Evolutionary conservation across 1,284 basidiomycete species (phyloP), one percentile per base, ranked within the genome.

Genomic region (Puccinia coronata): DNA sequence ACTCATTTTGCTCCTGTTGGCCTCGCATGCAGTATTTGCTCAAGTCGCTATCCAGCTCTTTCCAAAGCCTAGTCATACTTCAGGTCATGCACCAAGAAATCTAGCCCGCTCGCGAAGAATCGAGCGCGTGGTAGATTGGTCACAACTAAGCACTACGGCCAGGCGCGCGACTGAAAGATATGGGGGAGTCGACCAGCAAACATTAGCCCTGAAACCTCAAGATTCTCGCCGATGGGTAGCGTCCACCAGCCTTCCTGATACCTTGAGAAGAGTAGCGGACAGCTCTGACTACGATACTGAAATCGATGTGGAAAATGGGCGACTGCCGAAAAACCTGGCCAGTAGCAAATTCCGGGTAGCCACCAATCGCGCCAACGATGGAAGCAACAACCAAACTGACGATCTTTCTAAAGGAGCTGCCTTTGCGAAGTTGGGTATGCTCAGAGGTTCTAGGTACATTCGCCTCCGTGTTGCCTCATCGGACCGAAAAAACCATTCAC

Each of bases 371-470:
- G 25, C 41, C 9, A 41, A 53, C 25, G 69, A 34, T 39, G 57
- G 28, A 5, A 23, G 12, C 18, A n/a, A 20, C 28, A 51, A n/a
- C 3, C 28, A 71, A 12, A 39, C 25, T 31, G 43, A 39, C 25
- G 78, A 80, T n/a, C 55, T 81, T 18, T 39, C 61, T 11, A 73
- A 81, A 34, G 79, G 79, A 16, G 69, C 41, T 28, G 79, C 59
- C 14, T 81, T 81, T 47, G 79, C 79, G 31, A 81, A 71, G 57
- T 43, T 81, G 12, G 79, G 79, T 12, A 39, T 73, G 43, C 36
- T 36, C 12, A 63, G 61, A 67, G 79, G 79, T 8, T 63, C 79
- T 11, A 34, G 39, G 23, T 81, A 63, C 23, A 39, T 81, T 31
- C 70, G 71, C 39, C 78, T 63, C 41, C 79, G 69, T 36, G 43